Conservation (phyloP, 106 monocot genomes). For the Apostasia shenzhenica region DNA sequence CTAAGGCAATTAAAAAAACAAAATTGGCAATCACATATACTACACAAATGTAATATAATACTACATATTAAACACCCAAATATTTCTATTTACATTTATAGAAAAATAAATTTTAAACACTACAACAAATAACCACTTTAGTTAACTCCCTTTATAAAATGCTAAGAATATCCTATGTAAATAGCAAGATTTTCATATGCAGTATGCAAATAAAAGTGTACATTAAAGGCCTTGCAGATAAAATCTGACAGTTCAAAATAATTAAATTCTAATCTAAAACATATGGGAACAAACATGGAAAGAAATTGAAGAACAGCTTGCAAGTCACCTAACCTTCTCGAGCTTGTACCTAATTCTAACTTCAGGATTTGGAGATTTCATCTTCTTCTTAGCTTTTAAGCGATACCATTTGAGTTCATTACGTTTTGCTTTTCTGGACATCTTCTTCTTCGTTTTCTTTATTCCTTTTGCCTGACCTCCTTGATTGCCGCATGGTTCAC, state of each 20-base stretch:
- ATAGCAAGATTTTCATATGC: too few species aligned
- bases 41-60: too few species aligned
- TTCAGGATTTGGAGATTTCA: conserved; percentile 92
- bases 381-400: conserved; percentile 87
- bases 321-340: conserved; percentile 45
- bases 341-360: conserved; percentile 91
- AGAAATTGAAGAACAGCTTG: not conserved
- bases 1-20: conserved; percentile 20
- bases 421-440: conserved; percentile 70
- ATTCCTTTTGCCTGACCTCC: conserved; percentile 18
- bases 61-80: too few species aligned
- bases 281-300: not conserved
- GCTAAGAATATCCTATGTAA: too few species aligned
- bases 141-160: too few species aligned
- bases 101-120: too few species aligned
- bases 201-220: too few species aligned
- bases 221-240: too few species aligned
- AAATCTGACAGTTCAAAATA: too few species aligned
- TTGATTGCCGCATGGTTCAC: conserved; percentile 14
- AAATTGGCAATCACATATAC: too few species aligned
- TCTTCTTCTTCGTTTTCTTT: conserved; percentile 33
- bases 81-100: too few species aligned
- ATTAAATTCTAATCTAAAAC: too few species aligned
- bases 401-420: conserved; percentile 86
- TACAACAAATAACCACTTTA: not conserved